Evolutionary conservation across 768 basidiomycete species (phyloP), one percentile per base, ranked within the genome.

Genomic region (Tulasnella sp.): DNA sequence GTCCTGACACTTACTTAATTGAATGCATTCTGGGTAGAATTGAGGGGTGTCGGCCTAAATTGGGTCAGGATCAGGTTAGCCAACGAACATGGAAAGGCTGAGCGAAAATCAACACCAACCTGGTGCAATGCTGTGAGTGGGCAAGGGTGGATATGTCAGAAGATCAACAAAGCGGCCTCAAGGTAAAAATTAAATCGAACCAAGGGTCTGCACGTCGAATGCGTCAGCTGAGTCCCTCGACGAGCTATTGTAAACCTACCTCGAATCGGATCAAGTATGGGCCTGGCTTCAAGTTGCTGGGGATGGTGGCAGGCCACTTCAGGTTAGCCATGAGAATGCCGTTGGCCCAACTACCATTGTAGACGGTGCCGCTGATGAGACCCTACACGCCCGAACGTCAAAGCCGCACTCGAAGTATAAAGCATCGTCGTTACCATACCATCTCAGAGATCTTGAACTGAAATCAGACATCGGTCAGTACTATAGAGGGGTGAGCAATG

Each of bases 1-100:
- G 67, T 58, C 31, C 3, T 6, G 9, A 38, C 2, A 36, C 29
- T 64, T n/a, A 64, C 58, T 64, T 36, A 67, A 52, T 52, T 71
- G 76, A 22, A 72, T 71, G 29, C 72, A 78, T 71, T 78, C 78
- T 38, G 78, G 77, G 64, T 78, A 78, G 76, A 78, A 78, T 74
- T 78, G 78, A 40, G 78, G 78, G 37, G 78, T 49, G 52, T 78
- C 77, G 76, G 77, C 54, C 45, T 64, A 31, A 15, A 31, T 31
- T 3, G 14, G 14, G n/a, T 5, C 0, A 31, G 3, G 1, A 64
- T 64, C 7, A 25, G 45, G 7, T 12, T 64, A n/a, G 29, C 19
- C 11, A 31, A 2, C 58, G n/a, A 0, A 64, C 45, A 64, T 4
- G 1, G 58, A 31, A 8, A 31, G 29, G 29, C 14, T 8, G 11